Base-by-base conservation (phyloP, 805 yeast species). In the Jamesozyma hellenica region DNA sequence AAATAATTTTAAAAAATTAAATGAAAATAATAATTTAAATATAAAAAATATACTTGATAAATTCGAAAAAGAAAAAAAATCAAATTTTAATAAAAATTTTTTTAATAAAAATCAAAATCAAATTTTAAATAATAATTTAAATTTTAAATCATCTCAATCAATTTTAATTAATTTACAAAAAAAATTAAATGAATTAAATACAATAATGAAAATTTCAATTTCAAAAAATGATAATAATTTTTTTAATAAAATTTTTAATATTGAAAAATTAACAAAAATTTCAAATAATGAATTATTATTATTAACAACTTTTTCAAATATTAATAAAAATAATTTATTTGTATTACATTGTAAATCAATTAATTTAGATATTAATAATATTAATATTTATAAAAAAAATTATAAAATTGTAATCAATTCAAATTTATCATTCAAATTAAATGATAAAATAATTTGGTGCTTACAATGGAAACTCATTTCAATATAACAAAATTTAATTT, bases 381-480 rank as follows among this genome's bases (percentile, higher is more conserved):
- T 14, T 17, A 11, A 17, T 10, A 14, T 8, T 16, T 7, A 17
- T 31, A 17, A 10, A 31, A 14, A 2, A 3, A 6, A 9, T 23
- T 27, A 32, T 27, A 38, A 30, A 21, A 17, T 43, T 4, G 44
- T 41, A 8, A 17, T 43, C 2, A 35, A 41, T 36, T 45, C 48
- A n/a, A 35, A 37, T 25, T 27, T 33, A 11, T 34, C 28, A 4
- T 15, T 44, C 4, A 31, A 26, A 18, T 21, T 46, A 13, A 31
- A 38, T 14, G 35, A 30, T 25, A 30, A 32, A 8, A 15, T 40
- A 17, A 14, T 11, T 10, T 46, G 49, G 49, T 44, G 38, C 28
- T 32, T 46, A 29, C 40, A 40, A 16, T 46, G 49, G 49, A 41
- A 43, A 30, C 28, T 44, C 8, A 31, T 41, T 16, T 28, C 32